phyloP scores from a whole-genome alignment of 768 basidiomycete species.

The Lyophyllum atratum region DNA sequence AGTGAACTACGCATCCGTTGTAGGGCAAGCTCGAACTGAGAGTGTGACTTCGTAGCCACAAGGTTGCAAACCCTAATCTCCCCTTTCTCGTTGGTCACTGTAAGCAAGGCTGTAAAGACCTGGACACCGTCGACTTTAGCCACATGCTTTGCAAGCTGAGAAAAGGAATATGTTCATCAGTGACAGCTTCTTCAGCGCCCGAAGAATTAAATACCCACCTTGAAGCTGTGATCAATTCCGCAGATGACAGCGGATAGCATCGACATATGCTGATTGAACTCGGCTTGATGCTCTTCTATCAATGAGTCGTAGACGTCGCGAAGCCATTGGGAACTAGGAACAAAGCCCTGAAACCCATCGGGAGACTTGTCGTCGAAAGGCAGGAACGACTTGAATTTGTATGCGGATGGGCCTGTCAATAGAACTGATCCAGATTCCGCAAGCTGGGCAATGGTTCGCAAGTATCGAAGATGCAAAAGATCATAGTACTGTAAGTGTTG shows the following conservation, averaged over 20 bases:
- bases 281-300: slow-evolving; percentile 18
- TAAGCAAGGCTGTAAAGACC: slow-evolving; percentile 26
- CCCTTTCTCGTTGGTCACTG: slow-evolving; percentile 28
- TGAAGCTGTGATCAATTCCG: slow-evolving; percentile 28
- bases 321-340: slow-evolving; percentile 22
- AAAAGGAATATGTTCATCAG: neutral
- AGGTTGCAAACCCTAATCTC: slow-evolving; percentile 24
- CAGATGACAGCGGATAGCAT: slow-evolving; percentile 20
- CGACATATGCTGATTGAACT: slow-evolving; percentile 26
- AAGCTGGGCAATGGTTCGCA: neutral
- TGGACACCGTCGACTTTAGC: slow-evolving; percentile 24
- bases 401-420: neutral
- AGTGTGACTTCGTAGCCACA: slow-evolving; percentile 32
- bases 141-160: slow-evolving; percentile 28
- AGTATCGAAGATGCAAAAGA: slow-evolving; percentile 12
- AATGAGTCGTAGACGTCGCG: slow-evolving; percentile 24
- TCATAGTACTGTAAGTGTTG: slow-evolving; percentile 23
- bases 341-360: slow-evolving; percentile 21
- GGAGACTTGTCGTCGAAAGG: neutral
- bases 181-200: neutral
- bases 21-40: slow-evolving; percentile 28
- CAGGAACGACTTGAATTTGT: slow-evolving; percentile 4
- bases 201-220: slow-evolving; percentile 13
- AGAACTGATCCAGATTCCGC: neutral
- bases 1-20: slow-evolving; percentile 24